phyloP scores from a whole-genome alignment of 768 basidiomycete species.

The Terana coerulea region DNA sequence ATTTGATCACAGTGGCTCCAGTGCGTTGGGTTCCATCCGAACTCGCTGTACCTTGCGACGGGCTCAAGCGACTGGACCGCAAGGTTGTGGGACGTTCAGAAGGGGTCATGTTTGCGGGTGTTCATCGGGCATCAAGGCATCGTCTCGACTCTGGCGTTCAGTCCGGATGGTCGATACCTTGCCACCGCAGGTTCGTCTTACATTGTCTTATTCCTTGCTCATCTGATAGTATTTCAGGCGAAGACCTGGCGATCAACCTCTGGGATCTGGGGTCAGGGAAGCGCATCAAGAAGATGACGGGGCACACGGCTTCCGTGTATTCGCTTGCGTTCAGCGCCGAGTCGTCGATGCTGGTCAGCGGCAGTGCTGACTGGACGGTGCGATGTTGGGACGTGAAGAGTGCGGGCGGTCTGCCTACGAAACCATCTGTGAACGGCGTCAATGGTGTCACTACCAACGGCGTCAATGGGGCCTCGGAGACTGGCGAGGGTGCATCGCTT shows the following conservation, averaged over 20 bases:
- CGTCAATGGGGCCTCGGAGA: constrained; percentile 19
- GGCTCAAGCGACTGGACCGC: constrained; percentile 97
- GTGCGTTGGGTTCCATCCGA: constrained; percentile 97
- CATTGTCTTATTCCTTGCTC: neutral
- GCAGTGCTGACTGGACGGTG: constrained; percentile 92
- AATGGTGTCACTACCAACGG: constrained; percentile 30
- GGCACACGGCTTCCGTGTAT: constrained; percentile 86
- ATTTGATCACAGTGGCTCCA: constrained; percentile 31
- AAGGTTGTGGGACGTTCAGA: constrained; percentile 97
- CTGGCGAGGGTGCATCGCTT: constrained; percentile 6
- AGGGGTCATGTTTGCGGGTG: constrained; percentile 88
- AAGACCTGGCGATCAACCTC: constrained; percentile 89
- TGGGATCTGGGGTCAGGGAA: constrained; percentile 98
- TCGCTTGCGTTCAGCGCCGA: constrained; percentile 91
- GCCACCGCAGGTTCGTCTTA: constrained; percentile 76
- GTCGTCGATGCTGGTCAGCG: constrained; percentile 86
- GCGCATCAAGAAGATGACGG: constrained; percentile 93
- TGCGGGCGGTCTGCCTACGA: constrained; percentile 59
- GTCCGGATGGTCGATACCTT: constrained; percentile 91
- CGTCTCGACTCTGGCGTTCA: constrained; percentile 81
- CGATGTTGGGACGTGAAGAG: constrained; percentile 96
- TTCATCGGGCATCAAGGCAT: constrained; percentile 94
- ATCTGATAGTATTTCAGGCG: constrained; percentile 41
- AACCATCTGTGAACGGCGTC: constrained; percentile 54
- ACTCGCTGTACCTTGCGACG: constrained; percentile 94